Conservation (phyloP, 495 filamentous ascomycete genomes). For the Pyronema omphalodes region DNA sequence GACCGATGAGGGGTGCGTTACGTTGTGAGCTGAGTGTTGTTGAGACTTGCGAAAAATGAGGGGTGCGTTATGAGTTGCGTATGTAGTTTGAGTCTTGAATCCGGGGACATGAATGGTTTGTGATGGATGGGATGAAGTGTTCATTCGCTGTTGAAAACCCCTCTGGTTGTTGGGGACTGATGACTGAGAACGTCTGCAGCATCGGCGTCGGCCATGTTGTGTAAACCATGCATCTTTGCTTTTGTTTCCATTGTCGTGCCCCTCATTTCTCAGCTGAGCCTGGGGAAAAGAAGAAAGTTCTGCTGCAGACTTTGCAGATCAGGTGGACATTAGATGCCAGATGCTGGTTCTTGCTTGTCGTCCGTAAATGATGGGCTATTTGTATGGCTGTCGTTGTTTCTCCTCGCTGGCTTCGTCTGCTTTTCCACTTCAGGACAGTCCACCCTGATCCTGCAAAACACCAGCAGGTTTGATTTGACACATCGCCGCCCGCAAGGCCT, state of each 20-base stretch:
- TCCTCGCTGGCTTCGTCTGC: background rate
- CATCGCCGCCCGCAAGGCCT: background rate
- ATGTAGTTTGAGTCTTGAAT: too few relatives aligned
- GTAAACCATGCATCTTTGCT: background rate
- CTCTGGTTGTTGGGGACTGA: too few relatives aligned
- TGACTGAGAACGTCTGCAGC: too few relatives aligned
- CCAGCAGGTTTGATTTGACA: background rate
- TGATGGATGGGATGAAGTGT: background rate
- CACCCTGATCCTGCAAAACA: background rate
- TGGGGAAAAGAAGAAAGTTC: background rate
- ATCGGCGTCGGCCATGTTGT: too few relatives aligned
- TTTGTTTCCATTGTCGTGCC: background rate
- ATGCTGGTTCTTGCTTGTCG: too few relatives aligned
- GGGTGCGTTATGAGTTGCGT: too few relatives aligned
- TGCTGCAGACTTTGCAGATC: background rate
- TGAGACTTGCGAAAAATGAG: too few relatives aligned
- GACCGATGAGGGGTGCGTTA: too few relatives aligned
- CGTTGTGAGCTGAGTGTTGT: too few relatives aligned
- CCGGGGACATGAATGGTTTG: background rate
- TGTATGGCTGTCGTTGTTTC: background rate
- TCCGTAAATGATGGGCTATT: background rate
- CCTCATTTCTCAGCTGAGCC: background rate
- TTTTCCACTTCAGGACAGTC: background rate
- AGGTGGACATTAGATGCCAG: background rate
- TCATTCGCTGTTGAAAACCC: too few relatives aligned